Conservation (phyloP, 139 green algal genomes). For the Klebsormidium nitens region DNA sequence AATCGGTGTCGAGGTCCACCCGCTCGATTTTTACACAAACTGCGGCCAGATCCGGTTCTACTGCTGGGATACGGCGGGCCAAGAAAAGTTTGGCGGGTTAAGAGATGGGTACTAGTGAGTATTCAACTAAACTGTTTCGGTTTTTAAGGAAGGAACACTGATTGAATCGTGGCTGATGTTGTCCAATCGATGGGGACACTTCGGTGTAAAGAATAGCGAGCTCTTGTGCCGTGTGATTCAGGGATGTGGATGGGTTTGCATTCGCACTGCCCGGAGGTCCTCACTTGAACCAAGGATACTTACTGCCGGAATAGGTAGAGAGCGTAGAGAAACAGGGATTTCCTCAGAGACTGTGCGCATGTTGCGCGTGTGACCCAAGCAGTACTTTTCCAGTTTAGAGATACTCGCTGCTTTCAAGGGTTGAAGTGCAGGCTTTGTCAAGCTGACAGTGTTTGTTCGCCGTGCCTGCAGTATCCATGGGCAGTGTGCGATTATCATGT, state of each 20-base stretch:
- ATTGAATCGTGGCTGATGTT: neutral
- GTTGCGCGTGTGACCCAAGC: too few relatives aligned
- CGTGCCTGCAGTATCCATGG: conserved; percentile 86
- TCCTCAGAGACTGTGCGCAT: too few relatives aligned
- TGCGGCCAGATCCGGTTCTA: conserved; percentile 95
- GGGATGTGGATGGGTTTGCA: too few relatives aligned
- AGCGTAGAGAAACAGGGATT: too few relatives aligned
- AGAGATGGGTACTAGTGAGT: conserved; percentile 85
- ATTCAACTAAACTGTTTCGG: neutral
- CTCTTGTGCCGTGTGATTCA: too few relatives aligned
- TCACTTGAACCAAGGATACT: too few relatives aligned
- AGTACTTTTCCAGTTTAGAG: too few relatives aligned
- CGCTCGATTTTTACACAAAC: conserved; percentile 98
- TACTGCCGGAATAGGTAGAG: too few relatives aligned
- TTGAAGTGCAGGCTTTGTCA: conserved; percentile 1
- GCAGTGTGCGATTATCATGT: conserved; percentile 99
- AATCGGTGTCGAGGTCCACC: conserved; percentile 98
- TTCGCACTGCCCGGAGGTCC: too few relatives aligned
- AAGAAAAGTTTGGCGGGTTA: conserved; percentile 90
- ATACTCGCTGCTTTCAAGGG: too few relatives aligned
- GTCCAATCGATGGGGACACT: too few relatives aligned
- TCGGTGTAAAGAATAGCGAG: too few relatives aligned
- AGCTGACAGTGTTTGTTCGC: neutral
- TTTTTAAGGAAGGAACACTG: neutral
- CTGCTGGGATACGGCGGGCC: conserved; percentile 99